Conservation (phyloP, 352 stramenopile species). For the Thalassiosira sp. region DNA sequence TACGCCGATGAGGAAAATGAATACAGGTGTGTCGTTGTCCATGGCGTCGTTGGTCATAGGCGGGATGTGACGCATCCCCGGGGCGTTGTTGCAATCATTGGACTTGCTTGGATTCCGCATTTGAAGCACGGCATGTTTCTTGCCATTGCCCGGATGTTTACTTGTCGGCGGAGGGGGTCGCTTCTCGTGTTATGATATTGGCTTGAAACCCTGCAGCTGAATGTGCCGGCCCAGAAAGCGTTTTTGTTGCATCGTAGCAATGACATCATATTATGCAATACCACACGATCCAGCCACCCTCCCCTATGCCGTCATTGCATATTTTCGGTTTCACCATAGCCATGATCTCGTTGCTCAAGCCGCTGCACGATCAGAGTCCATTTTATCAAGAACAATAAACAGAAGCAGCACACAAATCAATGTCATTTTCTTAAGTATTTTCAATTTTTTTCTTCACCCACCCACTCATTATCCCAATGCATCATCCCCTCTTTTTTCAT, state of each 20-base stretch:
- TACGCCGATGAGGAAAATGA: conserved; percentile 84
- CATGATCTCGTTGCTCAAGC: no score
- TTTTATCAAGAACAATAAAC: no score
- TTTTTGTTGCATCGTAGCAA: not conserved
- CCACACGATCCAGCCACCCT: not conserved
- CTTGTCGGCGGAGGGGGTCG: not conserved
- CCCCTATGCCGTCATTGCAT: not conserved
- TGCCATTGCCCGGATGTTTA: no score
- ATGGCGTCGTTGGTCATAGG: not conserved
- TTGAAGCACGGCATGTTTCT: no score
- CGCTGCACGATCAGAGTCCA: not conserved
- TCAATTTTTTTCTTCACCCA: not conserved
- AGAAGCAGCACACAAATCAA: no score
- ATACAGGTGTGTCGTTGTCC: conserved; percentile 70
- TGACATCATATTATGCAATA: not conserved
- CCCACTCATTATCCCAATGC: not conserved
- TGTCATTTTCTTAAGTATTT: no score
- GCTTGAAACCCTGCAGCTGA: no score
- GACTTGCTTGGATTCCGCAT: not conserved
- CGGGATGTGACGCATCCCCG: no score
- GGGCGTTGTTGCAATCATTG: no score
- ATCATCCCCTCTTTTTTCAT: not conserved
- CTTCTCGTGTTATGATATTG: no score
- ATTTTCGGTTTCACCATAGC: no score
- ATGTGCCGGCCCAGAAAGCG: no score